Conservation (phyloP, 495 filamentous ascomycete genomes). For the Acidiella bohemica region DNA sequence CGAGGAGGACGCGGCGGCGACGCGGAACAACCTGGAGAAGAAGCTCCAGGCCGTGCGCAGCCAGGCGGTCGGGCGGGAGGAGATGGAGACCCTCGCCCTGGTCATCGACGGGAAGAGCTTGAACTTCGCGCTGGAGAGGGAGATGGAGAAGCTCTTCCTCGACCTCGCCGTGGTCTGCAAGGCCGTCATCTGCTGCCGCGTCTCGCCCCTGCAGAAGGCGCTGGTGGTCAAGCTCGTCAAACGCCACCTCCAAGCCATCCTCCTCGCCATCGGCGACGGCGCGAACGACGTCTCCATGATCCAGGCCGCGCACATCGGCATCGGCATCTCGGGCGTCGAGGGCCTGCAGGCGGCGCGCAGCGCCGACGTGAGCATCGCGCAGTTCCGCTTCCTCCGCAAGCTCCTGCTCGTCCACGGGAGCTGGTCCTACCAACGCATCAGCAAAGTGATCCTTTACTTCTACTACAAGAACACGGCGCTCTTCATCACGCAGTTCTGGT, state of each 20-base stretch:
- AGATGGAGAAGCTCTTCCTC: conserved; percentile 84
- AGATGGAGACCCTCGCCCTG: conserved; percentile 81
- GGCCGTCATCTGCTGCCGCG: conserved; percentile 96
- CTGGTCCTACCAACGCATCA: conserved; percentile 95
- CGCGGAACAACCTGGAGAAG: conserved; percentile 75
- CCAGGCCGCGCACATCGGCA: conserved; percentile 95
- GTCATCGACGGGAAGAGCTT: conserved; percentile 93
- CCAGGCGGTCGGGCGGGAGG: conserved; percentile 56
- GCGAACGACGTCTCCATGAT: conserved; percentile 99
- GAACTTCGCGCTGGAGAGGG: conserved; percentile 85
- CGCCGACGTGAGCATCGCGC: conserved; percentile 89
- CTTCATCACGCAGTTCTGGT: conserved; percentile 99
- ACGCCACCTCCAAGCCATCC: conserved; percentile 78
- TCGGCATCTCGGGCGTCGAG: conserved; percentile 95
- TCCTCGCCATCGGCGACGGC: conserved; percentile 92
- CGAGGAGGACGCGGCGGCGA: conserved; percentile 62
- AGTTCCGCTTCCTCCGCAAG: conserved; percentile 93
- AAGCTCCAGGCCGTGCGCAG: conserved; percentile 77
- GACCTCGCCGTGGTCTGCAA: conserved; percentile 94
- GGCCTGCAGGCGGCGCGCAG: conserved; percentile 96
- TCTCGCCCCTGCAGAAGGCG: conserved; percentile 97
- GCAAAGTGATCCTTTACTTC: conserved; percentile 91
- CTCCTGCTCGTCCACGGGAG: conserved; percentile 89
- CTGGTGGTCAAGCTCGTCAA: conserved; percentile 98
- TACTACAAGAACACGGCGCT: conserved; percentile 99